Evolutionary conservation across 73 alveolate genomes (phyloP).

Genomic region (Paramecium sonneborni): DNA sequence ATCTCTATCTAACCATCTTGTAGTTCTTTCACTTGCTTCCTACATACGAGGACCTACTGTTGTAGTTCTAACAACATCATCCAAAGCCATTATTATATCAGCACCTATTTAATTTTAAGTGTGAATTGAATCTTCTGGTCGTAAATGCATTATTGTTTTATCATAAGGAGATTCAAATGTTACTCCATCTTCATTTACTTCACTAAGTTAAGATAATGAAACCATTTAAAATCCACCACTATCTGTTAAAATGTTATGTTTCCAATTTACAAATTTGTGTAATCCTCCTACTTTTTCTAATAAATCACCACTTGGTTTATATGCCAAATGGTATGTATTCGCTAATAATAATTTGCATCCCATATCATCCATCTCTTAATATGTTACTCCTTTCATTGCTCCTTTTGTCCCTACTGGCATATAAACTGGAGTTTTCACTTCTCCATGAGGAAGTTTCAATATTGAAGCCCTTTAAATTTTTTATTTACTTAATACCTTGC

Average conservation of each 20-base stretch:
- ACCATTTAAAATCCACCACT: constrained; percentile 99
- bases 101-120: constrained; percentile 97
- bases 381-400: constrained; percentile 92
- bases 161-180: constrained; percentile 96
- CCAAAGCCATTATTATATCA: constrained; percentile 99
- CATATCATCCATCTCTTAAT: constrained; percentile 88
- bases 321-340: constrained; percentile 98
- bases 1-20: constrained; percentile 99
- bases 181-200: constrained; percentile 97
- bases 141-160: constrained; percentile 91
- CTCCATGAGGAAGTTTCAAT: constrained; percentile 98
- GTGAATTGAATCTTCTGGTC: constrained; percentile 99
- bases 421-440: constrained; percentile 98
- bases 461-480: constrained; percentile 84
- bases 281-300: constrained; percentile 93
- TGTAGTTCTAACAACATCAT: constrained; percentile 94
- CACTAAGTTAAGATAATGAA: constrained; percentile 89
- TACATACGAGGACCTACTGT: constrained; percentile 91
- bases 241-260: constrained; percentile 95
- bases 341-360: constrained; percentile 97
- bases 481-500: constrained; percentile 2
- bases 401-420: constrained; percentile 99
- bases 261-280: constrained; percentile 95
- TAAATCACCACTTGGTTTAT: constrained; percentile 98
- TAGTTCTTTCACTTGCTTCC: constrained; percentile 98